Evolutionary conservation across 1,139 yeast genomes (phyloP), one percentile per base, ranked within the genome.

Genomic region (Meyerozyma carpophila): DNA sequence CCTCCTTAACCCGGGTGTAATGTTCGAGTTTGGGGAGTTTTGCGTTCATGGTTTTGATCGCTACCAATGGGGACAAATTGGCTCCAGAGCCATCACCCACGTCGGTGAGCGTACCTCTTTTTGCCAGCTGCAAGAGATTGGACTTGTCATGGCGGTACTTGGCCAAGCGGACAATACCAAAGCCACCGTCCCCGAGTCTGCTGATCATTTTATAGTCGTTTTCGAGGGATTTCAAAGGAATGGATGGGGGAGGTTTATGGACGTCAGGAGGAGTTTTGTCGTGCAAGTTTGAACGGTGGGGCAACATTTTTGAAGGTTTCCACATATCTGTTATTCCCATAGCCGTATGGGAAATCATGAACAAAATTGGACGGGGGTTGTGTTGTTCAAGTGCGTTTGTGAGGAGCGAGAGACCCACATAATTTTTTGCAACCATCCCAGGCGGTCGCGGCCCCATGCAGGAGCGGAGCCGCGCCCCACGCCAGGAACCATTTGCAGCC

Each of bases 31-130:
- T 61, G 2, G 70, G 61, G 40, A 81, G 59, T 47, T 72, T 68
- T 46, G 76, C 75, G 46, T 79, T 80, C 84, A 91, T 81, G 6
- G 88, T 81, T 61, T 93, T 93, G 44, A 93, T 77, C 1, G 98
- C 98, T 42, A 90, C 95, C 45, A 83, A 62, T 40, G 60, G 55
- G 32, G 51, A 44, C 6, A 45, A 26, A 41, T 48, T 39, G 43
- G 27, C 21, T 34, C 48, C 43, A 0, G 66, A 49, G 32, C 66
- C 69, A 2, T 46, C 47, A 25, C 73, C 51, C 0, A 81, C 83
- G 27, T 76, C 75, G 58, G 83, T 56, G 49, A 83, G 60, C 0
- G 86, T 80, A 3, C 74, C 76, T 25, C 52, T 52, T 9, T 42
- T 41, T 18, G 32, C 25, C 8, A 40, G 45, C 5, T 36, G 41